Percentiles rank a stretch among this genome's conserved stretches.
Evolutionary conservation across 345 rosid genomes (phyloP).

Genomic region (Acer negundo): DNA sequence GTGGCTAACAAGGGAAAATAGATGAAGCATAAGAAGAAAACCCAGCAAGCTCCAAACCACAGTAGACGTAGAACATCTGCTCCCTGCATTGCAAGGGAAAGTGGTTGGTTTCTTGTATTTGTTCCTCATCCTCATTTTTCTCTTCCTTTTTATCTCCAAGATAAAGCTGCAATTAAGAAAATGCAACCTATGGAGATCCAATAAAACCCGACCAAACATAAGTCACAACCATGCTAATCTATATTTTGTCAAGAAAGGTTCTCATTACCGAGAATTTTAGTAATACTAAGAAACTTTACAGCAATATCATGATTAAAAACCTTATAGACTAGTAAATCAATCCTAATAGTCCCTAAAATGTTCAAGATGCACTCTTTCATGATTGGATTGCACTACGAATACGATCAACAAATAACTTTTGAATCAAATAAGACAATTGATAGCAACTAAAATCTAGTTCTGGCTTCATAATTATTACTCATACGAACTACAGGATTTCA

Average conservation of each 20-base stretch:
- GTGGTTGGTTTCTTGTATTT: conserved; percentile 72
- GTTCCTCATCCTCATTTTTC: conserved; percentile 75
- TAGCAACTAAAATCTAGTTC: background rate
- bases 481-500: background rate
- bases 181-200: conserved; percentile 52
- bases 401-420: background rate
- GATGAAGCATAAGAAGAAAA: conserved; percentile 59
- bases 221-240: conserved; percentile 28
- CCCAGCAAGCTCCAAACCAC: conserved; percentile 77
- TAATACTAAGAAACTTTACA: background rate
- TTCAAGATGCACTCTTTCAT: conserved; percentile 13
- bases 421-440: background rate
- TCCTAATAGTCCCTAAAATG: conserved; percentile 9
- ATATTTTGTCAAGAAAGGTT: background rate
- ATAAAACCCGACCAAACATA: conserved; percentile 31
- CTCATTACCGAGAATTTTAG: conserved; percentile 4
- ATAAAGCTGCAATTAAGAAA: conserved; percentile 60
- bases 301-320: background rate
- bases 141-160: conserved; percentile 55
- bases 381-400: conserved; percentile 10
- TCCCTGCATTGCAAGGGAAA: conserved; percentile 75
- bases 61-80: conserved; percentile 59
- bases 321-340: background rate
- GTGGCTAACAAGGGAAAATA: conserved; percentile 47
- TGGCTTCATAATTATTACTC: conserved; percentile 7